Evolutionary conservation across 257 asterid genomes (phyloP), one percentile per base, ranked within the genome.

Genomic region (Scutellaria galericulata): DNA sequence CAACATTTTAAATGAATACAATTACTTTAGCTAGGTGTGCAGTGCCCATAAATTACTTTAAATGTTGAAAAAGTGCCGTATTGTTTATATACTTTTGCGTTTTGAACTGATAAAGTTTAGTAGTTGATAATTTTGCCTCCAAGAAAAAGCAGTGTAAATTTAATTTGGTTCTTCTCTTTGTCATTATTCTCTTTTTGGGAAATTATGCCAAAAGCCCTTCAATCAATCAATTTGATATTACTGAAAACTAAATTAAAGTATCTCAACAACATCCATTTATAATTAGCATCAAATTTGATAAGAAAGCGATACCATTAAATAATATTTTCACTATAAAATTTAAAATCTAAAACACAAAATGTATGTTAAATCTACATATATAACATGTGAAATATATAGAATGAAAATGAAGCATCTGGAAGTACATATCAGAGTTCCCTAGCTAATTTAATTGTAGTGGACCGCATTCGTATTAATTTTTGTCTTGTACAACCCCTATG

Each of bases 181-280:
- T 37, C 64, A 24, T 13, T 59, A 37, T 45, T 59, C 75, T 40
- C 58, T 42, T 10, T 67, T 57, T n/a, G 20, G 77, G 50, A 73
- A 48, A 66, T 35, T 66, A 44, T 5, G 52, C 66, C 78, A 55
- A 74, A 73, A 73, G 62, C 58, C 37, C 14, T 53, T 62, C 53
- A 73, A 31, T 64, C 66, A 53, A 54, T 64, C 44, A 70, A 14
- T 18, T 14, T 14, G 31, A 56, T 9, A 15, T 15, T 53, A 31
- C 37, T 31, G 37, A 31, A 31, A 31, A 31, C 37, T 31, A 31
- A 31, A 2, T 31, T 31, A 31, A 31, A 31, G 37, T 31, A 31
- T 31, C 37, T 31, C 37, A 31, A 31, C 27, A 24, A 31, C 37
- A 31, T 31, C 37, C 5, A 2, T 31, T 2, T 31, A 2, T 1